A percentile compares a stretch with the other conserved stretches of the same genome.
phyloP scores from a whole-genome alignment of 75 land plant genomes.

The Pseudotsuga menziesii region DNA sequence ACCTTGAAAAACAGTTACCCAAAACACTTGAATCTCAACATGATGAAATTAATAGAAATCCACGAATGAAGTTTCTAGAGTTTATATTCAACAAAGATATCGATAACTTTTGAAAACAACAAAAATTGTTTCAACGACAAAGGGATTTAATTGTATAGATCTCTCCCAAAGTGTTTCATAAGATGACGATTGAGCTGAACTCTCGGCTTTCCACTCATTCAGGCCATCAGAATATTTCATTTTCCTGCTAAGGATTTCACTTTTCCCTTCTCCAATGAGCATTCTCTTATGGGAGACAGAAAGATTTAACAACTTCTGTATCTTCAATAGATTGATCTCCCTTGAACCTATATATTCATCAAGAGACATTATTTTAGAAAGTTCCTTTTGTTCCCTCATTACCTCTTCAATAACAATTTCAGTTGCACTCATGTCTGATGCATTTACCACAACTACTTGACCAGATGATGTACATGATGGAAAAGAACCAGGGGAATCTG shows the following conservation, averaged over 20 bases:
- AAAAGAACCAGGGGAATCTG: neutral
- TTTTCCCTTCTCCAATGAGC: neutral
- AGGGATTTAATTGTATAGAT: constrained; percentile 57
- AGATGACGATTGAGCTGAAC: neutral
- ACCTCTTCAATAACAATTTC: neutral
- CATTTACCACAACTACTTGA: neutral
- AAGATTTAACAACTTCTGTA: constrained; percentile 8
- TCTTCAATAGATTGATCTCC: constrained; percentile 3
- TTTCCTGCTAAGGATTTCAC: neutral
- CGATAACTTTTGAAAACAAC: constrained; percentile 69
- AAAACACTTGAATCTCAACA: neutral
- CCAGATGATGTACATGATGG: neutral
- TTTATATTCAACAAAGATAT: neutral
- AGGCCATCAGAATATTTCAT: constrained; percentile 11
- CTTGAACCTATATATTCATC: constrained; percentile 76
- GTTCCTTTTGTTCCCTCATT: constrained; percentile 12
- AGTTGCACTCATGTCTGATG: neutral
- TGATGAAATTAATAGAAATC: neutral
- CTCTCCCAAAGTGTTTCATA: constrained; percentile 71
- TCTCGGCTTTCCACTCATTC: neutral
- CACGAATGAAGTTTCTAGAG: neutral
- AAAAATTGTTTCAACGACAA: constrained; percentile 38
- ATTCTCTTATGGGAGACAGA: neutral
- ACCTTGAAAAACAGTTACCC: neutral
- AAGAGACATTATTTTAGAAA: constrained; percentile 60